phyloP scores from a whole-genome alignment of 345 rosid species.

The Gossypium mustelinum region DNA sequence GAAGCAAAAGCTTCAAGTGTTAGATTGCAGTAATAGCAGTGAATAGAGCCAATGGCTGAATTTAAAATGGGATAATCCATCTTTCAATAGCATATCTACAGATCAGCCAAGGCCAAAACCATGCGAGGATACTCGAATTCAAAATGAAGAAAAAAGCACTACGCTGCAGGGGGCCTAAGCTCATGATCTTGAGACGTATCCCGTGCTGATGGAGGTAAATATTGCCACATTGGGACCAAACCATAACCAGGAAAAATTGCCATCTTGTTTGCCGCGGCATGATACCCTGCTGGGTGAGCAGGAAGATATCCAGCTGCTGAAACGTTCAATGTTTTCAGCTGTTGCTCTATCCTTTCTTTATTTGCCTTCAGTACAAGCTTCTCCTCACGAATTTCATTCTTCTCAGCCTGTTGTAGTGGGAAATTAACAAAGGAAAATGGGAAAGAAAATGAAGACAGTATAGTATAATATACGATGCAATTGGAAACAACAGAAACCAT shows the following conservation, averaged over 20 bases:
- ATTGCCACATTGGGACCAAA: constrained; percentile 92
- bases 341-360: constrained; percentile 72
- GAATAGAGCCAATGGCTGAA: constrained; percentile 5
- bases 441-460: background rate
- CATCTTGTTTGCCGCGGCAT: constrained; percentile 51
- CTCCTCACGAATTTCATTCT: constrained; percentile 83
- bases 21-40: background rate
- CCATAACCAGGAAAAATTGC: constrained; percentile 63
- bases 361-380: constrained; percentile 68
- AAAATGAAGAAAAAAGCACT: constrained; percentile 9
- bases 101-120: background rate
- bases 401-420: constrained; percentile 54
- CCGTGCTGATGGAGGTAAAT: constrained; percentile 63
- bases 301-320: constrained; percentile 59
- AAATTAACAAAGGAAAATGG: background rate
- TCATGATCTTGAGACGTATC: constrained; percentile 92
- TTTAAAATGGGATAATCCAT: background rate
- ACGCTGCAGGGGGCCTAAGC: constrained; percentile 97
- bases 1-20: background rate
- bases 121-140: background rate
- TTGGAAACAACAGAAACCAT: constrained; percentile 2
- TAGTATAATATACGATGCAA: background rate
- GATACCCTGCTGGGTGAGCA: constrained; percentile 50
- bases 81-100: background rate
- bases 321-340: constrained; percentile 53